Base-by-base conservation (phyloP, 225 moss, liverwort and hornwort species). In the Asterella californica region DNA sequence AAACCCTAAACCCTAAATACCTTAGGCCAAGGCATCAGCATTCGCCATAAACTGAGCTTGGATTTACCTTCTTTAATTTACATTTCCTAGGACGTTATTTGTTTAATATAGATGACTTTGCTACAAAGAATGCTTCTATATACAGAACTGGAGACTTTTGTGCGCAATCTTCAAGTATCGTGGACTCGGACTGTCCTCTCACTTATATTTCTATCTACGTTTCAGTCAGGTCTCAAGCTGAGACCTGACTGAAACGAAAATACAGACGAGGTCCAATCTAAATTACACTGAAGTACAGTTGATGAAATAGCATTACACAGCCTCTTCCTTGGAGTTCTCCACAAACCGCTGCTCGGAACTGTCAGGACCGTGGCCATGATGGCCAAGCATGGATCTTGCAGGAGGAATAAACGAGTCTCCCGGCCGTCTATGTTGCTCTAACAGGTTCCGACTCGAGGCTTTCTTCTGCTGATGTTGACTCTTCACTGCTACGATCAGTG, bases 381-480 rank as follows among this genome's bases (percentile, higher is more conserved):
- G n/a, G n/a, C 78, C 70, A 45, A 70, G 71, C 19, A 77, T 59
- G 25, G 85, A 85, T 70, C 85, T 67, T 38, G 71, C 68, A 10
- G 81, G 81, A 29, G 79, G 79, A 12, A 61, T 68, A n/a, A 75
- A 52, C 15, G 73, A 66, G 50, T 85, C 79, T 10, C 72, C 80
- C 15, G 57, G 75, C 22, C 78, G 67, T 32, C 72, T 55, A 6
- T 42, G 64, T 48, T 80, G 78, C 49, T 80, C 67, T 29, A 67
- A 63, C 27, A 82, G 27, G 55, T 76, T 82, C 11, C 85, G 72
- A 15, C 78, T 85, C 45, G 60, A 73, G 29, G 59, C 61, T 24
- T 63, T 70, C 49, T 80, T 85, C 63, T 80, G 82, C 11, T 78
- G 72, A 9, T 82, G 79, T 46, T 54, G 61, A 57, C 79, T 82